phyloP scores from a whole-genome alignment of 352 stramenopile species.

The Globisporangium cederbergense region DNA sequence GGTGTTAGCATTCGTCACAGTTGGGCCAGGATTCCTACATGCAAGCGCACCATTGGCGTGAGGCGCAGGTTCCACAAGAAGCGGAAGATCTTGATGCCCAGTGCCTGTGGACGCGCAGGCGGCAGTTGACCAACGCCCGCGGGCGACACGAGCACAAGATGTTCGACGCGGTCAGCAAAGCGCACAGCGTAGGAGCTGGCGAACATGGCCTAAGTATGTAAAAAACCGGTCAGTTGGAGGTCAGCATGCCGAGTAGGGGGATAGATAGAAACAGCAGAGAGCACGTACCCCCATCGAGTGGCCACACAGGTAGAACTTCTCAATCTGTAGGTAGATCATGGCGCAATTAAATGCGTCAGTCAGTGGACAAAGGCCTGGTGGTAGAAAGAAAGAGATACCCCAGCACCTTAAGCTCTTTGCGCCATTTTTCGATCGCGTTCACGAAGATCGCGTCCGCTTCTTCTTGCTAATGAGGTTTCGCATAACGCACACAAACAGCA shows the following conservation, averaged over 20 bases:
- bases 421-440: conserved; percentile 54
- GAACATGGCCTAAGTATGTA: conserved; percentile 48
- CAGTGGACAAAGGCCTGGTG: no score
- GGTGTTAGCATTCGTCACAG: neutral
- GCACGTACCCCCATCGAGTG: conserved; percentile 60
- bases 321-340: conserved; percentile 21
- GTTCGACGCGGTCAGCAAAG: conserved; percentile 41
- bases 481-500: neutral
- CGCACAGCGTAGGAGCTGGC: conserved; percentile 45
- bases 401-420: conserved; percentile 47
- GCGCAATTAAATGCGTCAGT: neutral
- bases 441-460: conserved; percentile 59
- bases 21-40: neutral
- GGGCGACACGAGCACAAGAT: conserved; percentile 61
- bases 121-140: conserved; percentile 51
- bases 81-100: conserved; percentile 44
- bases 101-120: conserved; percentile 20
- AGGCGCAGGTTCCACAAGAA: conserved; percentile 47
- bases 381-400: neutral
- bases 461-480: conserved; percentile 30
- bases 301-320: conserved; percentile 55
- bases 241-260: neutral
- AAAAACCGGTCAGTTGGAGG: neutral
- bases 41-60: conserved; percentile 42
- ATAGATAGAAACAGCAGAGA: neutral